Base-by-base conservation (phyloP, 305 asterid genomes). In the Caryopteris hybrid region DNA sequence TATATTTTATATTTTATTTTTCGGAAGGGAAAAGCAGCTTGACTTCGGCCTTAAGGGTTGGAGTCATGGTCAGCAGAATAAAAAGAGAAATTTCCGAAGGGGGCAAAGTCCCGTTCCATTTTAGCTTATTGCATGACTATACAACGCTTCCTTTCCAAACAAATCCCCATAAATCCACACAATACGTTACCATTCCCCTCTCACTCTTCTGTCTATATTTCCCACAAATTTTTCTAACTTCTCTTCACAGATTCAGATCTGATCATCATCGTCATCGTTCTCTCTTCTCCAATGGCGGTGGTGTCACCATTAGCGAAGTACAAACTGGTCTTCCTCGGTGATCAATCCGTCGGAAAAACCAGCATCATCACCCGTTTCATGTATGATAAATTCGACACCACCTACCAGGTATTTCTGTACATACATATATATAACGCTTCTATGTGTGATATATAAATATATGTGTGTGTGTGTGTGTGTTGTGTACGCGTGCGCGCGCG, bases 261-360 rank as follows among this genome's bases (percentile, higher is more conserved):
- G 74, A 68, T 67, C 75, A 53, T 38, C 59, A 27, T 71, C 69
- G n/a, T 58, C 76, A 41, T 65, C 76, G 6, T 70, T 64, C 23
- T 27, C 23, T 33, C 53, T 31, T 58, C 71, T 17, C 69, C 79
- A 77, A 87, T 87, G 96, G 92, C 96, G 79, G 91, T 73, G 84
- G 95, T 91, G 64, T 88, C 97, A 61, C 92, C 96, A 56, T 74
- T 90, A 67, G 97, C 97, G 0, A 91, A 86, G 80, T 88, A 88
- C 75, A 91, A 91, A 78, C 79, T 91, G 68, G 96, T 91, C 42
- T 86, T 90, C 61, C 72, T 88, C 68, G 97, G 96, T 13, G 97
- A 91, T 91, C 97, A 88, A 75, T 91, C 97, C n/a, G n/a, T n/a
- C n/a, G n/a, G n/a, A n/a, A n/a, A n/a, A n/a, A n/a, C n/a, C n/a